Conservation (phyloP, 2,329 filamentous ascomycete species). For the Fusarium citri region DNA sequence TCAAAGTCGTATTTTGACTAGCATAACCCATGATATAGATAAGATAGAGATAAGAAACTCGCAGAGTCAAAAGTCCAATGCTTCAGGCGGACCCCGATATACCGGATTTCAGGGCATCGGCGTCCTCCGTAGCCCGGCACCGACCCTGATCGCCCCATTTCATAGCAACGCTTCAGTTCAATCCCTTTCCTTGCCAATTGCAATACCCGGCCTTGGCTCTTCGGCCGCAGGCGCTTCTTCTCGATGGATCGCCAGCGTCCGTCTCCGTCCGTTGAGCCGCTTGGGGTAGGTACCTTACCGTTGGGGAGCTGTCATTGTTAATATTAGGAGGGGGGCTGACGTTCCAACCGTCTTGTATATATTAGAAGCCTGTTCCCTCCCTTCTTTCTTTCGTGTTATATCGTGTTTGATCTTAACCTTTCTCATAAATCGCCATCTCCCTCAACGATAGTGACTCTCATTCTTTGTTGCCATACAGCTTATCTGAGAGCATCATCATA, state of each 20-base stretch:
- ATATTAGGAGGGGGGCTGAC: constrained; percentile 34
- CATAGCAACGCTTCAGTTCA: constrained; percentile 38
- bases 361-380: constrained; percentile 33
- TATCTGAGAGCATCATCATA: constrained; percentile 9
- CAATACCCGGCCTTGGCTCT: constrained; percentile 4
- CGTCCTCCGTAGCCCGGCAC: constrained; percentile 45
- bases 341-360: constrained; percentile 34
- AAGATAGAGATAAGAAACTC: constrained; percentile 36
- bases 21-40: constrained; percentile 10
- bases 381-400: not conserved
- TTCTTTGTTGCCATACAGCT: constrained; percentile 4
- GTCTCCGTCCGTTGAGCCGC: constrained; percentile 38
- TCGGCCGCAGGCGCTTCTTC: constrained; percentile 41
- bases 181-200: constrained; percentile 23
- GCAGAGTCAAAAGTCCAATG: constrained; percentile 2
- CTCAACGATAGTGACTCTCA: constrained; percentile 1
- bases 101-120: constrained; percentile 40
- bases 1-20: constrained; percentile 21
- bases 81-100: constrained; percentile 38
- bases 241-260: constrained; percentile 45
- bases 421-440: not conserved
- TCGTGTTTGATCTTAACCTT: not conserved
- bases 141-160: constrained; percentile 43
- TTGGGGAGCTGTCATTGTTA: constrained; percentile 22
- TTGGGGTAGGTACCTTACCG: constrained; percentile 7